Percentiles rank a stretch among this genome's conserved stretches.
Conservation (phyloP, 208 protist genomes). For the Leishmania gerbilli region DNA sequence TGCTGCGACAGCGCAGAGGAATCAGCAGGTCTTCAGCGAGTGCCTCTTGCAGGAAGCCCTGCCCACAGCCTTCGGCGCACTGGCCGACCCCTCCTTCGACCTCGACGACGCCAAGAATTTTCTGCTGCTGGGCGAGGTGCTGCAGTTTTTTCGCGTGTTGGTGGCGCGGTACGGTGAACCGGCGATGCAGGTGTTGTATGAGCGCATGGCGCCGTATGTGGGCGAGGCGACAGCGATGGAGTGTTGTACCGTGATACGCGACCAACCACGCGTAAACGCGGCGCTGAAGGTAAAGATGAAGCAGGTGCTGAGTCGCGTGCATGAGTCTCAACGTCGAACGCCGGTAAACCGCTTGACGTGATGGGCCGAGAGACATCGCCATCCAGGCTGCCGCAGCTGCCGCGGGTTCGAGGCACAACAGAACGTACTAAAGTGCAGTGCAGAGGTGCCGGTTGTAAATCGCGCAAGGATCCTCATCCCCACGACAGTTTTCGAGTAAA, state of each 20-base stretch:
- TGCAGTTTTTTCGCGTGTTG: constrained; percentile 39
- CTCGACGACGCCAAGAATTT: constrained; percentile 74
- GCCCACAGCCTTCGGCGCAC: constrained; percentile 20
- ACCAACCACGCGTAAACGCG: constrained; percentile 50
- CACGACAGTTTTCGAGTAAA: neutral
- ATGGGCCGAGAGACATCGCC: neutral
- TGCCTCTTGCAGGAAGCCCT: constrained; percentile 31
- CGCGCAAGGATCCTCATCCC: neutral
- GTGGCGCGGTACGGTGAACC: constrained; percentile 38
- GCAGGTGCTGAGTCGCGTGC: constrained; percentile 44
- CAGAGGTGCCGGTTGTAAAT: neutral
- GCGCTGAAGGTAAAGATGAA: constrained; percentile 58
- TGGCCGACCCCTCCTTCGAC: constrained; percentile 46
- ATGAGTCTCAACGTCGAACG: constrained; percentile 8
- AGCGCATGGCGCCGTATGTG: constrained; percentile 36
- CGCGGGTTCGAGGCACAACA: neutral
- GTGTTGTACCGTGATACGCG: constrained; percentile 54
- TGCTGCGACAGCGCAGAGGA: constrained; percentile 6
- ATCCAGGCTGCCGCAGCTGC: neutral
- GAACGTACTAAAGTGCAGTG: neutral
- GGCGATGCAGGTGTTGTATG: constrained; percentile 54
- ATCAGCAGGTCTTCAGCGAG: constrained; percentile 8
- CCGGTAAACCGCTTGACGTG: neutral
- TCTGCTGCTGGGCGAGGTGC: constrained; percentile 55
- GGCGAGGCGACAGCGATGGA: constrained; percentile 44